Conservation (phyloP, 2,329 filamentous ascomycete species). For the Colletotrichum lindemuthianum region DNA sequence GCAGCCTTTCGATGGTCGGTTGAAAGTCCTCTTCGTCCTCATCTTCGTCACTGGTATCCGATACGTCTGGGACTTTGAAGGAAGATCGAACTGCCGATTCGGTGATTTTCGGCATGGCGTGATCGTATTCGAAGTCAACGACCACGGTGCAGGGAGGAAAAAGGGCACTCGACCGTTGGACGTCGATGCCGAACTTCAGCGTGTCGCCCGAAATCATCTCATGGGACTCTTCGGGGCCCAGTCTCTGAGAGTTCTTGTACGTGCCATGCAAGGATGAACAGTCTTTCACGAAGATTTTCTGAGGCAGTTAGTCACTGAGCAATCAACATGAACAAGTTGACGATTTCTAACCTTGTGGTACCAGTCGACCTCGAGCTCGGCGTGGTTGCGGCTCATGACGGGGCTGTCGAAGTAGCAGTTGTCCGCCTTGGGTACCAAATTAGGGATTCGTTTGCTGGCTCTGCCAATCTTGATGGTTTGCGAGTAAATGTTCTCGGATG, state of each 20-base stretch:
- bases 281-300: slow-evolving; percentile 60
- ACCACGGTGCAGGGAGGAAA: slow-evolving; percentile 53
- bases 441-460: slow-evolving; percentile 52
- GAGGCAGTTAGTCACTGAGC: background rate
- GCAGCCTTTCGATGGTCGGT: slow-evolving; percentile 19
- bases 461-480: slow-evolving; percentile 51
- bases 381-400: slow-evolving; percentile 77
- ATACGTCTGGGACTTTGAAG: slow-evolving; percentile 56
- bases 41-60: slow-evolving; percentile 44
- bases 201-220: slow-evolving; percentile 43
- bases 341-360: slow-evolving; percentile 53
- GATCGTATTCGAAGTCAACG: slow-evolving; percentile 44
- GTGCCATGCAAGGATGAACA: slow-evolving; percentile 64
- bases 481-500: slow-evolving; percentile 35
- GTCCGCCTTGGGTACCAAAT: slow-evolving; percentile 48
- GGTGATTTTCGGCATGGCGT: background rate
- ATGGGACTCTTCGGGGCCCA: slow-evolving; percentile 37
- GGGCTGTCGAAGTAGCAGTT: slow-evolving; percentile 78
- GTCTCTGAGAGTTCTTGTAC: slow-evolving; percentile 50
- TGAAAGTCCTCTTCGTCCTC: slow-evolving; percentile 38
- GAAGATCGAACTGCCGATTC: background rate
- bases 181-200: slow-evolving; percentile 48
- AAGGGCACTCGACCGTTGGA: slow-evolving; percentile 45
- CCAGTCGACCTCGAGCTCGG: slow-evolving; percentile 59
- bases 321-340: background rate